Conservation (phyloP, 495 filamentous ascomycete species). For the Opeltia flavorubescens region DNA sequence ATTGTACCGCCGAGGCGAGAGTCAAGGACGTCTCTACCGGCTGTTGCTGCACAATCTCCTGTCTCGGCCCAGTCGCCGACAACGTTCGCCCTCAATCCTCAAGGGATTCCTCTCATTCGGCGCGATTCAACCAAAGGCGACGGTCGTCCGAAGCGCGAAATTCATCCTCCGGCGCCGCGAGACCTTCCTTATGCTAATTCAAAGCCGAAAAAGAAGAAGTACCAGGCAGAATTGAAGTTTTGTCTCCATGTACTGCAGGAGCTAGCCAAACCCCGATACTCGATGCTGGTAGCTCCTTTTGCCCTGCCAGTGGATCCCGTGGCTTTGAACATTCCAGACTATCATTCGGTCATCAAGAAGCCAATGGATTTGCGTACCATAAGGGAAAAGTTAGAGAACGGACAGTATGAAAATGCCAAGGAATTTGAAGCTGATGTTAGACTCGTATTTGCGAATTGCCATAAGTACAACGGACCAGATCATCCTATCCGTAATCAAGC, state of each 20-base stretch:
- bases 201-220: constrained; percentile 86
- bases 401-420: constrained; percentile 69
- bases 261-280: constrained; percentile 60
- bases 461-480: constrained; percentile 73
- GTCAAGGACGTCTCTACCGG: constrained; percentile 31
- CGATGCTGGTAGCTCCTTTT: constrained; percentile 52
- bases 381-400: constrained; percentile 54
- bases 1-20: constrained; percentile 37
- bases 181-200: constrained; percentile 73
- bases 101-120: constrained; percentile 82
- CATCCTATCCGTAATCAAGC: constrained; percentile 61
- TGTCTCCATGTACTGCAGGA: constrained; percentile 72
- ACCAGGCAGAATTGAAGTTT: constrained; percentile 75
- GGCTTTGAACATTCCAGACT: constrained; percentile 82
- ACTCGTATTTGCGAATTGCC: constrained; percentile 80
- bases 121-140: constrained; percentile 68
- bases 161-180: constrained; percentile 75
- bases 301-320: constrained; percentile 79
- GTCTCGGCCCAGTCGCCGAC: constrained; percentile 34
- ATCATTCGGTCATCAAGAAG: constrained; percentile 85
- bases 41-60: constrained; percentile 18
- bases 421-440: constrained; percentile 76
- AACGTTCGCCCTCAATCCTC: constrained; percentile 70
- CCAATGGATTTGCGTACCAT: constrained; percentile 89
- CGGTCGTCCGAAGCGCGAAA: constrained; percentile 80